Base-by-base conservation (phyloP, 768 basidiomycete genomes). In the Calocybe cyanea region DNA sequence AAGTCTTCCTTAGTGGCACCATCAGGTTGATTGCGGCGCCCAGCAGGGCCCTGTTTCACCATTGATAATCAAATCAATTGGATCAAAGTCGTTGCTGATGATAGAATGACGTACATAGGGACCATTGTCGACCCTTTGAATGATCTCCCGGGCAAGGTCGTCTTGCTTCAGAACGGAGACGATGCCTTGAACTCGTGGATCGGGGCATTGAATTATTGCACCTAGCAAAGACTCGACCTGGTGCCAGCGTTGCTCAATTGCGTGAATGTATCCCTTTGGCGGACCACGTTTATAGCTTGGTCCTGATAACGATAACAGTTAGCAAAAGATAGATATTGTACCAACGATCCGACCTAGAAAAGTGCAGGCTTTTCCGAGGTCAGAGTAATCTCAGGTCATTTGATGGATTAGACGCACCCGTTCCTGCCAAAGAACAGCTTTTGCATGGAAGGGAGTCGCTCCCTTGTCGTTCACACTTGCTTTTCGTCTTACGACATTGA, bases 191-290 rank as follows among this genome's bases (percentile, higher is more conserved):
- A 87, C 81, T 46, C 81, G 69, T 14, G 76, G 68, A 61, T 87
- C 83, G 21, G 76, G 73, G 47, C 85, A 87, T 54, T 85, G 79
- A 40, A 93, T 71, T 41, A 94, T 73, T 10, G 85, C 83, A 28
- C 89, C 92, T 4, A 94, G 72, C n/a, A 94, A 68, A 10, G 90
- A 87, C 64, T 94, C 92, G 55, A 93, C 87, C 60, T 92, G 87
- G 56, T 94, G 92, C 81, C 92, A 87, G 56, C 91, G 67, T 48
- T 88, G 86, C 66, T 94, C 92, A 41, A 94, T 92, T 31, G 91
- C 91, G 61, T 92, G 87, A 40, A 94, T 92, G 61, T 94, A 94
- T 15, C 92, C 92, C 58, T 90, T 90, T 5, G 88, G 87, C 8
- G 87, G 87, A 8, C 90, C 91, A 7, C 90, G 83, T 59, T 86